A percentile compares a stretch with the other conserved stretches of the same genome.
Evolutionary conservation across 2,329 filamentous ascomycete genomes (phyloP).

Genomic region (Blastomyces silverae): DNA sequence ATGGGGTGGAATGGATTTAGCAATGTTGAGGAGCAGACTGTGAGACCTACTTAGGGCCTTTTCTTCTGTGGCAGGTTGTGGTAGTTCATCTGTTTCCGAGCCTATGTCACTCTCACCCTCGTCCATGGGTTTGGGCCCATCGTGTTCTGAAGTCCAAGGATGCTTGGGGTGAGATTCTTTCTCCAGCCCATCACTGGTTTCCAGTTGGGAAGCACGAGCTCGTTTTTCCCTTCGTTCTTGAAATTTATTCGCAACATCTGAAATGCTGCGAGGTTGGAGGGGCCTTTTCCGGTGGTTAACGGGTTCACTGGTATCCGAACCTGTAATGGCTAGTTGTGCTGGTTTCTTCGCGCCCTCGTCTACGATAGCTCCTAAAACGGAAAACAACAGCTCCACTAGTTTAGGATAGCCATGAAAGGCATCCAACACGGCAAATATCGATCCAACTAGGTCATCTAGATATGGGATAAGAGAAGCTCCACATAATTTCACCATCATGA

Average conservation of each 20-base stretch:
- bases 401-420: slow-evolving; percentile 87
- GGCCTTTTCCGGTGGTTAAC: slow-evolving; percentile 29
- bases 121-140: slow-evolving; percentile 19
- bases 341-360: slow-evolving; percentile 65
- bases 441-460: slow-evolving; percentile 82
- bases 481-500: slow-evolving; percentile 89
- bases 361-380: slow-evolving; percentile 73
- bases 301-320: slow-evolving; percentile 22
- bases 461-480: slow-evolving; percentile 77
- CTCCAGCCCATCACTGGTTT: slow-evolving; percentile 18
- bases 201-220: slow-evolving; percentile 24
- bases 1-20: slow-evolving; percentile 80
- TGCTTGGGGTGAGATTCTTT: slow-evolving; percentile 24
- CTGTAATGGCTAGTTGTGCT: slow-evolving; percentile 42
- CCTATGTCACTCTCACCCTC: slow-evolving; percentile 23
- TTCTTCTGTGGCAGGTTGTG: slow-evolving; percentile 42
- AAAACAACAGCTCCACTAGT: slow-evolving; percentile 79
- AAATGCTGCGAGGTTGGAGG: slow-evolving; percentile 29
- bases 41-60: slow-evolving; percentile 70
- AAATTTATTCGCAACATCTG: slow-evolving; percentile 33
- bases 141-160: slow-evolving; percentile 25
- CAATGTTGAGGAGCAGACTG: slow-evolving; percentile 71
- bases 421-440: slow-evolving; percentile 87
- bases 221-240: slow-evolving; percentile 31
- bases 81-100: slow-evolving; percentile 31